phyloP scores from a whole-genome alignment of 257 asterid species.

The Petunia secreta region DNA sequence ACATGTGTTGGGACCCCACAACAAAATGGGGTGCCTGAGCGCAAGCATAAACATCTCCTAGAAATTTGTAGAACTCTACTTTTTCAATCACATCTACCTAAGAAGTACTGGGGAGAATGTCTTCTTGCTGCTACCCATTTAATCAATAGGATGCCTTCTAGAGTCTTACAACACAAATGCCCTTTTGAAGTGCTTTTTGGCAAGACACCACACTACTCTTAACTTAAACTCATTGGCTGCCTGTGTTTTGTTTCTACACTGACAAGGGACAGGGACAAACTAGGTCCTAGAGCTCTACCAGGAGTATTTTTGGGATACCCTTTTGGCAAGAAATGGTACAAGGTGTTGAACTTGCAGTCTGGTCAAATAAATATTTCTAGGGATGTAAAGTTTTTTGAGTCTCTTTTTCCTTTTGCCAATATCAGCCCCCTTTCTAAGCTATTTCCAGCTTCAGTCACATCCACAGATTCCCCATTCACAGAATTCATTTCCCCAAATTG shows the following conservation, averaged over 20 bases:
- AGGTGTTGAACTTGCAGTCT: not conserved
- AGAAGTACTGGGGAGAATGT: not conserved
- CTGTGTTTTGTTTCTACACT: not conserved
- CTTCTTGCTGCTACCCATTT: not conserved
- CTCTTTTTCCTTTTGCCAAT: not conserved
- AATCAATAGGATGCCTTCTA: not conserved
- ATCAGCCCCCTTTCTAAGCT: no score
- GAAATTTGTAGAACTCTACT: no score
- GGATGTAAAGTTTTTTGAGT: conserved; percentile 12
- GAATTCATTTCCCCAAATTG: not conserved
- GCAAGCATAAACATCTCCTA: no score
- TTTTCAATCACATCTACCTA: no score
- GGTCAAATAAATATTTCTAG: not conserved
- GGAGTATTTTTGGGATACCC: conserved; percentile 7
- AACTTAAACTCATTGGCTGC: not conserved
- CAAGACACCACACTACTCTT: not conserved
- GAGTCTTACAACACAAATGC: not conserved
- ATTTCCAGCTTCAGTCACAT: no score
- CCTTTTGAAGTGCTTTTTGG: not conserved
- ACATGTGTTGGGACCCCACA: not conserved
- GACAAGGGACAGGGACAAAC: not conserved
- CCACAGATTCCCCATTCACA: not conserved
- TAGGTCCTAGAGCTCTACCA: not conserved
- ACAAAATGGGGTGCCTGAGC: no score
- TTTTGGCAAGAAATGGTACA: not conserved